A percentile compares a stretch with the other conserved stretches of the same genome.
phyloP scores from a whole-genome alignment of 176 grass and related monocot genomes.

The Avena atlantica region DNA sequence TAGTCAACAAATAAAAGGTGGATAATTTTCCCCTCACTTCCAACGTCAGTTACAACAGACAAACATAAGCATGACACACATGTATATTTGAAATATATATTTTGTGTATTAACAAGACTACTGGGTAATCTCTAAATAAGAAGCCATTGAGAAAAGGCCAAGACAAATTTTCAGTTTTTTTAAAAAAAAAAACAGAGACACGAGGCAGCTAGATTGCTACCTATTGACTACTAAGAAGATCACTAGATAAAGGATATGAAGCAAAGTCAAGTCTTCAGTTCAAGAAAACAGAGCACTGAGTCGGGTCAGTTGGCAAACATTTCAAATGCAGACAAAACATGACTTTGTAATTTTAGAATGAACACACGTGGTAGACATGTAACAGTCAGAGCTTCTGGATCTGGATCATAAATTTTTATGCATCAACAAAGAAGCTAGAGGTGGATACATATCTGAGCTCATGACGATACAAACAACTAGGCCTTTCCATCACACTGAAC shows the following conservation, averaged over 20 bases:
- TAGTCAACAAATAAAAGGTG: not conserved
- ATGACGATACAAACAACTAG: not conserved
- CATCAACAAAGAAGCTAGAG: not conserved
- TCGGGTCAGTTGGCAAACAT: no score
- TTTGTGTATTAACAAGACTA: not conserved
- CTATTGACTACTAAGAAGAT: not conserved
- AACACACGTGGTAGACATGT: not conserved
- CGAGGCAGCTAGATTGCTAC: not conserved
- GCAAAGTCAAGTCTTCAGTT: no score
- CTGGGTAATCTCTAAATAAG: not conserved
- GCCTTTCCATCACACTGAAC: not conserved
- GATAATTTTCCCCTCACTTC: not conserved
- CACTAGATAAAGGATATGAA: no score
- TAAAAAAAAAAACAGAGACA: not conserved
- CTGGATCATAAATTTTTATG: not conserved
- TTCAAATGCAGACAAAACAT: no score
- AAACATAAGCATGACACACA: not conserved
- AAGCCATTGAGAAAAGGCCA: not conserved
- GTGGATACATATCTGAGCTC: not conserved
- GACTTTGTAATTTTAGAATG: not conserved
- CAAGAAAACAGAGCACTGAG: no score
- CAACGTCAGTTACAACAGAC: not conserved
- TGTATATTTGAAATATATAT: not conserved
- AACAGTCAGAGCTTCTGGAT: not conserved
- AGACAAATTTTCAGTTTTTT: no score